Conservation (phyloP, 2,329 filamentous ascomycete genomes). For the Whalleya microplaca region DNA sequence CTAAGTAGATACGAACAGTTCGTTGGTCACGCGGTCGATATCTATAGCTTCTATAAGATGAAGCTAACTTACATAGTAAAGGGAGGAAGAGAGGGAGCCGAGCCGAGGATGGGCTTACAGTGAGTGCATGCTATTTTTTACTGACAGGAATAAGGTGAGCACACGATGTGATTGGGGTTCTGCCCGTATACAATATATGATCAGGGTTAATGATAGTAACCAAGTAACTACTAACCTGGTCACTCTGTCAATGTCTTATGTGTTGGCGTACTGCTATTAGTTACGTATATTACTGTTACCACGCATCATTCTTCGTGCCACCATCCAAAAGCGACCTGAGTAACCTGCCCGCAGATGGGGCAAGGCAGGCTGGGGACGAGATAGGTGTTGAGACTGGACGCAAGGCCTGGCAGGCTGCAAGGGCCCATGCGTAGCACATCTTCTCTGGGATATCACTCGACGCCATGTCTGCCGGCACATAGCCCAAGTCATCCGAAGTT, state of each 20-base stretch:
- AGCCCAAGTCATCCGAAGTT: neutral
- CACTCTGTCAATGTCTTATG: conserved; percentile 15
- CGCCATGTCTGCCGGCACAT: neutral
- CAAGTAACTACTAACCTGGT: neutral
- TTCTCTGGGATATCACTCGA: neutral
- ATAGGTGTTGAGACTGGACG: too few species aligned
- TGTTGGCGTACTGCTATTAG: conserved; percentile 23
- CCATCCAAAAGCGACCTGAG: neutral
- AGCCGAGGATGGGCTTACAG: neutral
- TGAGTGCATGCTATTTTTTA: neutral
- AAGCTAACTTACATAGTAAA: neutral
- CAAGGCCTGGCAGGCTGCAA: neutral
- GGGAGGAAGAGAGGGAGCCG: neutral
- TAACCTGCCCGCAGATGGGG: neutral
- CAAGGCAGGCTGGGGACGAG: neutral
- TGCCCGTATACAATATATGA: neutral
- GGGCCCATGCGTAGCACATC: neutral
- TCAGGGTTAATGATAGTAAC: neutral
- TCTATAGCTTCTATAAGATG: neutral
- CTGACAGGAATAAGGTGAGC: neutral
- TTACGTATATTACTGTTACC: conserved; percentile 4
- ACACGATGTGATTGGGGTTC: neutral
- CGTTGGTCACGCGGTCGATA: neutral
- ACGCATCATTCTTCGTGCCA: neutral
- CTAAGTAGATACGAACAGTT: neutral